Base-by-base conservation (phyloP, 305 asterid species). In the Fraxinus latifolia region DNA sequence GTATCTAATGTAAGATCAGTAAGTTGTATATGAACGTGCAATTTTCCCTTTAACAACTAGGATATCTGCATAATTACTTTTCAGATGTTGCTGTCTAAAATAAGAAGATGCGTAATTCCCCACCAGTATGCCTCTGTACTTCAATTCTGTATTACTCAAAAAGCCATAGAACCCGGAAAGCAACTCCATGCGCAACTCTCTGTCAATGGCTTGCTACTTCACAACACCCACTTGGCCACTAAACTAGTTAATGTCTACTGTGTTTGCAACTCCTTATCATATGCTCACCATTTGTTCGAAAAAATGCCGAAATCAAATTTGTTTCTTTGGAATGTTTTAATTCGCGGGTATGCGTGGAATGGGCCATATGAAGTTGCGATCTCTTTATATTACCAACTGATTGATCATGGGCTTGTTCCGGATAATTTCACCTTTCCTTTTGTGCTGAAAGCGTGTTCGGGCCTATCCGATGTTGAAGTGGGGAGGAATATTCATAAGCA, bases 341-440 rank as follows among this genome's bases (percentile, higher is more conserved):
- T 91, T 81, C 92, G 93, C 11, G 95, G 92, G 68, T 91, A 90
- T 62, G 94, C 93, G 14, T 92, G 97, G 94, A 88, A 86, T 77
- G 93, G 92, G 4, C 97, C 93, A 1, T 83, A 85, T 37, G 85
- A 82, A 77, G 81, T 77, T 39, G 91, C 94, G 23, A 76, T 92
- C 77, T 75, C 87, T 21, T 79, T 92, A 36, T 90, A 89, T 84
- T 75, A 80, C 65, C 87, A 83, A 77, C 84, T 92, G 89, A 60
- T 86, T 81, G 86, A 87, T 83, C 86, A 89, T 77, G 94, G 92
- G 27, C 87, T 87, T 75, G 85, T 60, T 55, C 94, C 95, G 9
- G 92, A 90, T 79, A 90, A 89, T 80, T 93, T 85, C 84, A 90
- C 95, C 1, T 88, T 89, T 76, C 94, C 95, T 4, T 93, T 89